Evolutionary conservation across 257 asterid species (phyloP).

Genomic region (Knoxia roxburghii): DNA sequence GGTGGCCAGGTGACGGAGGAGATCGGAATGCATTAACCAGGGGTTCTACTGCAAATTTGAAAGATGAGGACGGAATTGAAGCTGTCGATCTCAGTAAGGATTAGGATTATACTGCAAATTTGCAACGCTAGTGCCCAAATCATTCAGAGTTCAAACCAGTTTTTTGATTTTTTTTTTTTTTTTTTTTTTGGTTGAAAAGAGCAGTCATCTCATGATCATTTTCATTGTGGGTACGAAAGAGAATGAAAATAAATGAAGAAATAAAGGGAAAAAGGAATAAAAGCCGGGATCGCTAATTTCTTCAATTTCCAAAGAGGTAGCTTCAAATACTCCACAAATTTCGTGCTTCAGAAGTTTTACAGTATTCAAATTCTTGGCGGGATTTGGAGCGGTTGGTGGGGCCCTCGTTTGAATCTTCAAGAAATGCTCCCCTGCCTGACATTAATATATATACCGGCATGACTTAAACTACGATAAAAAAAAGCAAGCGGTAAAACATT

Average conservation of each 20-base stretch:
- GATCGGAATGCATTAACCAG: conserved; percentile 3
- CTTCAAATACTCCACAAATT: background rate
- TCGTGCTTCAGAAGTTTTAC: background rate
- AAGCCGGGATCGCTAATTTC: background rate
- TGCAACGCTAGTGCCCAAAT: background rate
- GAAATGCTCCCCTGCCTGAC: no score
- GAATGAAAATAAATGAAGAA: no score
- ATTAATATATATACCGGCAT: no score
- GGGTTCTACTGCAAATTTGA: conserved; percentile 4
- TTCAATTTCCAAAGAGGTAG: background rate
- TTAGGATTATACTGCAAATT: conserved; percentile 9
- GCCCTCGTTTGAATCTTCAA: no score
- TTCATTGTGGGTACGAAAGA: no score
- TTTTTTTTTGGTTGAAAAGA: no score
- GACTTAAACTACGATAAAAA: no score
- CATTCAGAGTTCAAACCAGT: no score
- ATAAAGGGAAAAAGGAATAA: background rate
- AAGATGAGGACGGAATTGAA: conserved; percentile 8
- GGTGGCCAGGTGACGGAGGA: conserved; percentile 16
- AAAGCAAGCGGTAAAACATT: no score
- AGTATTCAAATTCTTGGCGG: conserved; percentile 10
- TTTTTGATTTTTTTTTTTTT: no score
- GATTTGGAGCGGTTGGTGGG: no score
- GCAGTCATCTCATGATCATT: no score
- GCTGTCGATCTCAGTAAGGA: conserved; percentile 17